Percentiles rank a stretch among this genome's conserved stretches.
These are phyloP conservation scores for Syzygium aqueum DNA, from an alignment of 345 rosid species.

Conservation along the genomic window DNA sequence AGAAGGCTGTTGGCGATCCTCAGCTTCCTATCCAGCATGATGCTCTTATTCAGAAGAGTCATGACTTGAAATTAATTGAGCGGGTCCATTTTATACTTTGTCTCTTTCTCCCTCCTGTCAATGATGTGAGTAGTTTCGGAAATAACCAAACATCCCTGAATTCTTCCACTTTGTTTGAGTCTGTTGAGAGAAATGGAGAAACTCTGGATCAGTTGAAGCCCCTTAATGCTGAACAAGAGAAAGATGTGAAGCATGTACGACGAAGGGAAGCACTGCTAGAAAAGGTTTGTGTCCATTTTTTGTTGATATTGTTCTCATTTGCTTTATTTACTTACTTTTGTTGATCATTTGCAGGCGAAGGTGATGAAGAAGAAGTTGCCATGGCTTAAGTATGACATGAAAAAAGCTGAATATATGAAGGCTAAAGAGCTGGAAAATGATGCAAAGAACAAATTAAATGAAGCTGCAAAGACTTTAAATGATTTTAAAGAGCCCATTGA, in stretches of 20 bases:
- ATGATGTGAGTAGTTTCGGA: background rate
- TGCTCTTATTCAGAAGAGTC: slow-evolving; percentile 67
- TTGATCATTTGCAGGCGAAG: slow-evolving; percentile 39
- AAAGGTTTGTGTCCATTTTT: slow-evolving; percentile 36
- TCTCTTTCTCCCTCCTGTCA: background rate
- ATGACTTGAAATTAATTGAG: slow-evolving; percentile 53
- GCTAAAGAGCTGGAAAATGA: slow-evolving; percentile 49
- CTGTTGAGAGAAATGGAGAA: slow-evolving; percentile 65
- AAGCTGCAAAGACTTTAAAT: slow-evolving; percentile 55
- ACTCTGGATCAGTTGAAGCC: slow-evolving; percentile 62
- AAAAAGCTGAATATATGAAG: slow-evolving; percentile 58
- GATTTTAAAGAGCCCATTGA: slow-evolving; percentile 58
- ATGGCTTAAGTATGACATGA: slow-evolving; percentile 84
- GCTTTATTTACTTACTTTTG: background rate
- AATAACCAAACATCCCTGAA: background rate
- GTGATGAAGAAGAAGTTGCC: slow-evolving; percentile 85
- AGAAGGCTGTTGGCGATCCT: slow-evolving; percentile 98
- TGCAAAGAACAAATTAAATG: slow-evolving; percentile 48
- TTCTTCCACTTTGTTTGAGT: slow-evolving; percentile 18
- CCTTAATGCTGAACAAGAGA: slow-evolving; percentile 81
- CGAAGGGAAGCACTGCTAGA: slow-evolving; percentile 62
- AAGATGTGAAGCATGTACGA: slow-evolving; percentile 78
- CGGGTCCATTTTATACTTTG: slow-evolving; percentile 12
- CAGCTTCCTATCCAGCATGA: slow-evolving; percentile 74
- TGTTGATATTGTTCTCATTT: background rate